Conservation (phyloP, 768 basidiomycete genomes). For the Clavaria fumosa region DNA sequence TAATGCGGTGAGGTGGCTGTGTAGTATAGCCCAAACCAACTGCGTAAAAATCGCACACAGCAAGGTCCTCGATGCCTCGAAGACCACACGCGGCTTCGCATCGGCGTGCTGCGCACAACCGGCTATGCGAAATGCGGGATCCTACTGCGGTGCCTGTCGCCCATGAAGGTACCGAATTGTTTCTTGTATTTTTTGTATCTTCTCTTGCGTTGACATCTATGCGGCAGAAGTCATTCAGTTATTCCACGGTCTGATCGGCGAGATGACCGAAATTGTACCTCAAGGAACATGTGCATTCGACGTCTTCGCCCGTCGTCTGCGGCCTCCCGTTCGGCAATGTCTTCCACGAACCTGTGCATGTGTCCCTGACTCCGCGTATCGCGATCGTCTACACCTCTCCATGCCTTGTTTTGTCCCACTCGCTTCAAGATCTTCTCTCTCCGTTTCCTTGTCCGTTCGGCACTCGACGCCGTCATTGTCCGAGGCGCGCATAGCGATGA, state of each 20-base stretch:
- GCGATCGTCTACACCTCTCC: slow-evolving; percentile 1
- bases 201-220: slow-evolving; percentile 41
- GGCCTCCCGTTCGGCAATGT: slow-evolving; percentile 25
- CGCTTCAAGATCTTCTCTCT: neutral
- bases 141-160: too few species aligned
- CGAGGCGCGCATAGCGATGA: neutral
- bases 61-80: too few species aligned
- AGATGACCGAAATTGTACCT: slow-evolving; percentile 18
- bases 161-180: slow-evolving; percentile 20
- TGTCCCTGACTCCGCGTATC: slow-evolving; percentile 9
- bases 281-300: slow-evolving; percentile 35
- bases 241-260: too few species aligned
- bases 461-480: neutral
- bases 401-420: neutral
- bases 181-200: slow-evolving; percentile 35
- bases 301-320: slow-evolving; percentile 24
- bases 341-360: slow-evolving; percentile 30
- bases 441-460: neutral
- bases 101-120: too few species aligned
- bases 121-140: too few species aligned
- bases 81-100: too few species aligned
- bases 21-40: too few species aligned
- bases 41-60: too few species aligned
- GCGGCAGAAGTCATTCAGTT: too few species aligned
- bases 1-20: too few species aligned